Evolutionary conservation across 192 early-diverging fungal species (phyloP), one percentile per base, ranked within the genome.

Genomic region (Paraglomus occultum): DNA sequence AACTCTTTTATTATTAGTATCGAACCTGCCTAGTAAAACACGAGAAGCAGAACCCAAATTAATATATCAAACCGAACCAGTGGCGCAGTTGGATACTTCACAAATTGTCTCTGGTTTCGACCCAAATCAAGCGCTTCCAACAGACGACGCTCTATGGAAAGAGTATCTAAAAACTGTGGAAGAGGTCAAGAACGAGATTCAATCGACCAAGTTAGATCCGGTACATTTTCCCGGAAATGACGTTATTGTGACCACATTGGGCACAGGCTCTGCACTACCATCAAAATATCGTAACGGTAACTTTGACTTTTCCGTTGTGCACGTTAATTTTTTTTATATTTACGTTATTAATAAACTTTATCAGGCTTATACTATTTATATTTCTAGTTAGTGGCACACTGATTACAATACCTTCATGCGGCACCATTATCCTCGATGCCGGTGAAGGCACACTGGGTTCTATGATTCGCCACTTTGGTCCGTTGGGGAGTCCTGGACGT

Each of bases 371-470:
- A 31, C 31, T 31, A 31, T 31, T 31, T 31, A 31, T 31, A 3
- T 31, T 31, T 31, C 31, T 73, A 90, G 95, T 98, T 31, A 92
- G 88, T 74, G 83, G 90, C 9, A 96, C 90, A 12, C 76, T 95
- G 10, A 72, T 96, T 39, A 81, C 84, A 22, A 85, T 89, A 5
- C 84, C 85, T 6, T 72, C 75, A 3, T 78, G 82, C 59, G 88
- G 89, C 8, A 82, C 80, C 2, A 81, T 95, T 10, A 74, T 99
- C 14, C 77, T 99, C 46, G 97, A 99, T 79, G 88, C 82, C 43
- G 97, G 97, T 8, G 97, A 99, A 70, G 90, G 91, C 0, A 95
- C 94, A 2, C 86, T 86, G 40, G 90, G 92, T 4, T 90, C 93
- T 76, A 83, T 99, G 71, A 81, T 87, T 55, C 84, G 93, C 42